Evolutionary conservation across 2,329 filamentous ascomycete species (phyloP).

Genomic region (Sclerotinia trifoliorum): DNA sequence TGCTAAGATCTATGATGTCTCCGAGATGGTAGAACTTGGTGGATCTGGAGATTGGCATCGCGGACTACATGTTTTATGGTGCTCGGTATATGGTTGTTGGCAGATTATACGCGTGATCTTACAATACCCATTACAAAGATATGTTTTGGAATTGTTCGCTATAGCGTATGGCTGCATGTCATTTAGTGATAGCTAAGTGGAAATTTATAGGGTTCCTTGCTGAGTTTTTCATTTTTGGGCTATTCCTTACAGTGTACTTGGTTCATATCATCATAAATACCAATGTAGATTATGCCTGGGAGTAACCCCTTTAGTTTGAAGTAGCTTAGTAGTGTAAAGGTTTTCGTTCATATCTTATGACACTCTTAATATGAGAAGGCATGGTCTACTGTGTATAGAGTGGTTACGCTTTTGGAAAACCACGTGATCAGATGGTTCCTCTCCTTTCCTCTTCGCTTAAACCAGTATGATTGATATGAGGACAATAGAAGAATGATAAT

Average conservation of each 20-base stretch:
- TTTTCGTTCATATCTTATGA: fast-evolving
- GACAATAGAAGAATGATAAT: not conserved
- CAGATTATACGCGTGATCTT: not conserved
- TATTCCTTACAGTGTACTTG: not conserved
- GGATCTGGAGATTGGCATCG: too few relatives aligned
- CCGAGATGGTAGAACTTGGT: not conserved
- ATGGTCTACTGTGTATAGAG: not conserved
- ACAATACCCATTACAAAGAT: not conserved
- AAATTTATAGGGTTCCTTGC: not conserved
- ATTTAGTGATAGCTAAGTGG: not conserved
- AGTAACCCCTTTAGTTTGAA: not conserved
- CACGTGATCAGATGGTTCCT: not conserved
- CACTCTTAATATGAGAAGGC: too few relatives aligned
- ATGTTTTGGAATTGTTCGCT: not conserved
- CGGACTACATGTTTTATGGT: not conserved
- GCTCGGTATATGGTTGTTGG: not conserved
- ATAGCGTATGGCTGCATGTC: not conserved
- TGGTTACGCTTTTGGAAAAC: fast-evolving
- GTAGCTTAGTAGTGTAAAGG: fast-evolving
- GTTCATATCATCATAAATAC: not conserved
- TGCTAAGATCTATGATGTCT: not conserved
- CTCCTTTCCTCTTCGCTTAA: not conserved
- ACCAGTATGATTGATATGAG: not conserved
- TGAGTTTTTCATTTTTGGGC: not conserved
- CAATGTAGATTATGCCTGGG: not conserved